These are phyloP conservation scores for Kingdonia uniflora DNA, from an alignment of 164 flowering plant species.

Conservation along the genomic window DNA sequence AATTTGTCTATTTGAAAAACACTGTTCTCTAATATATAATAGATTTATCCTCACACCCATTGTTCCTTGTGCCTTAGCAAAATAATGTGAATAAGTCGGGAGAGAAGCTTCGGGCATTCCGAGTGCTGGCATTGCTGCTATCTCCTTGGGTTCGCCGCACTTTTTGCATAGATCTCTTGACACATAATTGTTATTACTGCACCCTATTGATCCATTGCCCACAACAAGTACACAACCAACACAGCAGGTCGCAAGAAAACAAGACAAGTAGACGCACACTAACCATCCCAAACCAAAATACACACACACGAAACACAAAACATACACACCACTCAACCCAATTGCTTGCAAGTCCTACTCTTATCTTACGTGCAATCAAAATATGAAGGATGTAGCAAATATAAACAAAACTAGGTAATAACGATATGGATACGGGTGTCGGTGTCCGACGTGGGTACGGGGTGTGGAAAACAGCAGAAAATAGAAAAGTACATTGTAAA, in stretches of 20 bases:
- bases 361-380: no score
- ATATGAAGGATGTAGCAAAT: no score
- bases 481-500: no score
- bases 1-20: no score
- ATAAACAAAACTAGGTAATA: no score
- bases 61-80: conserved; percentile 63
- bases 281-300: conserved; percentile 55
- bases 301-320: conserved; percentile 25
- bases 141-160: conserved; percentile 92
- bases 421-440: no score
- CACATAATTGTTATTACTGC: conserved; percentile 99
- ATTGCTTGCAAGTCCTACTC: conserved; percentile 22
- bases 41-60: conserved; percentile 43
- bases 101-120: conserved; percentile 83
- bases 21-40: no score
- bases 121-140: conserved; percentile 92
- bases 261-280: conserved; percentile 85
- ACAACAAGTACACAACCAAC: conserved; percentile 52
- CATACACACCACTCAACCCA: conserved; percentile 74
- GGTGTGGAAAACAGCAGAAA: no score
- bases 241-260: conserved; percentile 51
- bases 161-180: conserved; percentile 96
- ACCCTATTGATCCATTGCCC: conserved; percentile 82
- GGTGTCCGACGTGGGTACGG: no score
- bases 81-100: conserved; percentile 71